These are phyloP conservation scores for Phlegmacium glaucopus DNA, from an alignment of 768 basidiomycete species.

Conservation along the genomic window DNA sequence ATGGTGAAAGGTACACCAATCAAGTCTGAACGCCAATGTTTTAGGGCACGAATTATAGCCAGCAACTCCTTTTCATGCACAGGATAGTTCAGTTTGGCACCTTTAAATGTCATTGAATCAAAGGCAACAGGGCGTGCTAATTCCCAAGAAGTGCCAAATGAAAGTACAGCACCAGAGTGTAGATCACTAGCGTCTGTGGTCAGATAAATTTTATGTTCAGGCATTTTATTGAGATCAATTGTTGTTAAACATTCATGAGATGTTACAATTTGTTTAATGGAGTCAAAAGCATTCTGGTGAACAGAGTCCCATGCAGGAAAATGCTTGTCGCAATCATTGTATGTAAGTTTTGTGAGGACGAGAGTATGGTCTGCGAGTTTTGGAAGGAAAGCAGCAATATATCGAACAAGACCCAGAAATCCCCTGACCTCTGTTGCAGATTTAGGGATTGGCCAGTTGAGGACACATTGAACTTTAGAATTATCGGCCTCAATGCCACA, in stretches of 20 bases:
- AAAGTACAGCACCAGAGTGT: conserved; percentile 24
- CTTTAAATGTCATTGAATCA: conserved; percentile 22
- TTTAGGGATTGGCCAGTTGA: too few relatives aligned
- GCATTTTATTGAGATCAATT: conserved; percentile 8
- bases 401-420: too few relatives aligned
- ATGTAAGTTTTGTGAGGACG: too few relatives aligned
- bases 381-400: too few relatives aligned
- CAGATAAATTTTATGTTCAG: conserved; percentile 5
- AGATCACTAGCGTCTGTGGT: conserved; percentile 11
- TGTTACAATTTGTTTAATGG: too few relatives aligned
- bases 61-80: conserved; percentile 14
- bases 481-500: too few relatives aligned
- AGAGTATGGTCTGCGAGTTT: too few relatives aligned
- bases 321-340: too few relatives aligned
- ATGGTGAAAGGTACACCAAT: conserved; percentile 21
- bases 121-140: conserved; percentile 27
- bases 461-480: too few relatives aligned
- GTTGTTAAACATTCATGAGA: conserved; percentile 14
- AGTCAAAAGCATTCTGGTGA: too few relatives aligned
- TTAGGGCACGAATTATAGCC: conserved; percentile 27
- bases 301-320: too few relatives aligned
- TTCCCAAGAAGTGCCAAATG: conserved; percentile 27
- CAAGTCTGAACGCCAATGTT: conserved; percentile 23
- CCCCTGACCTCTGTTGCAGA: too few relatives aligned
- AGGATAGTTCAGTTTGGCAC: conserved; percentile 13